These are phyloP conservation scores for Scenedesmus sp. DNA, from an alignment of 163 green algal species.

Conservation along the genomic window DNA sequence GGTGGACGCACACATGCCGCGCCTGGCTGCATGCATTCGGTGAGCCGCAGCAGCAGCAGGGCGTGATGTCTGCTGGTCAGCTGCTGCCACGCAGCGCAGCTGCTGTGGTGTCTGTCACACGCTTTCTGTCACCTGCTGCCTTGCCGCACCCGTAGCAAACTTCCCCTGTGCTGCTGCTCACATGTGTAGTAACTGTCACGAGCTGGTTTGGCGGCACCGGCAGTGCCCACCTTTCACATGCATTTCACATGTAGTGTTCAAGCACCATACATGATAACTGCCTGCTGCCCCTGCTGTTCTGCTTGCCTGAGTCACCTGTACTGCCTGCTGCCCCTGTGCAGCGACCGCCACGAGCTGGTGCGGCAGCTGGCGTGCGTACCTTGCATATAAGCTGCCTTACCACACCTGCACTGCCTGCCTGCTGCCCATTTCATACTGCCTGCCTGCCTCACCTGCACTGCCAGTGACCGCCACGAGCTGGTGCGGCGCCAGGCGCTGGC, in stretches of 20 bases:
- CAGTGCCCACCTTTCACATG: too few species aligned
- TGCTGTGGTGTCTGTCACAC: not conserved
- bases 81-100: constrained; percentile 48
- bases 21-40: constrained; percentile 80
- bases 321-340: not conserved
- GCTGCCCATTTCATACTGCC: not conserved
- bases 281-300: not conserved
- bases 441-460: not conserved
- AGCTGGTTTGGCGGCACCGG: too few species aligned
- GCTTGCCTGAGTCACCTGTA: not conserved
- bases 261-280: too few species aligned
- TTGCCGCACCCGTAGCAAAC: too few species aligned
- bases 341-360: constrained; percentile 85
- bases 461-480: constrained; percentile 59
- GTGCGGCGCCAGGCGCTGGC: constrained; percentile 79
- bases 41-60: not conserved
- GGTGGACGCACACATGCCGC: constrained; percentile 82
- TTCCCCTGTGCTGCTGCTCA: too few species aligned
- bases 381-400: constrained; percentile 22
- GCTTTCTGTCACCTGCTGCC: too few species aligned
- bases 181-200: too few species aligned
- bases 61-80: not conserved
- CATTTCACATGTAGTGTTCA: not conserved
- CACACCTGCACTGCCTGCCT: not conserved
- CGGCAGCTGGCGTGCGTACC: constrained; percentile 53